Evolutionary conservation across 345 rosid species (phyloP), one percentile per base, ranked within the genome.

Genomic region (Heritiera littoralis): DNA sequence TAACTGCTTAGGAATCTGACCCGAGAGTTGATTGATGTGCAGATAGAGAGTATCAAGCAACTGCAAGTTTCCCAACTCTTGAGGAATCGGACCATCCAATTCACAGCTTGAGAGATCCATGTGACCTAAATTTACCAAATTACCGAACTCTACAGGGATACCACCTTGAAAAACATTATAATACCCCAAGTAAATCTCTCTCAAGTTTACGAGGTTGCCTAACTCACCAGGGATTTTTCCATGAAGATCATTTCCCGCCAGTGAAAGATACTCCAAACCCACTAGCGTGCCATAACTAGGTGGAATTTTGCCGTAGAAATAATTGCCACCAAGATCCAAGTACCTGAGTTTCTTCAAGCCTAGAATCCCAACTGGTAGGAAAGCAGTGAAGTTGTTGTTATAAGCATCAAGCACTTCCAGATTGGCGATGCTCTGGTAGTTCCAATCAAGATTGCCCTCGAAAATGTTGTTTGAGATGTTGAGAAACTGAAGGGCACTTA

Each of bases 301-400:
- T 5, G 95, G 95, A 51, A 92, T 85, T 23, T 69, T 66, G 6
- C 93, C 95, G 5, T 77, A 15, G 81, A 92, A 89, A 84, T 79
- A 92, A 52, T 92, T 92, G 76, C 95, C 95, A 35, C 91, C 93
- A 46, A 92, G 88, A 83, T 89, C 90, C 84, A 92, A 74, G 80
- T 84, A 77, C 80, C 66, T 86, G 63, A 90, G 86, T 41, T 82
- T 85, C 64, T 77, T 56, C 68, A 90, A 79, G 14, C 71, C 70
- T 35, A 78, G 38, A 20, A 92, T 60, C 56, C 91, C 89, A 15
- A 59, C 35, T 5, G 95, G 91, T 7, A 92, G 86, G 0, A 83
- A 69, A 15, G 87, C 91, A 45, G 85, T 86, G 84, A 92, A 86
- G 66, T 79, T 90, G 86, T 92, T 92, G 82, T 90, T 75, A 23